A percentile compares a stretch with the other conserved stretches of the same genome.
These are phyloP conservation scores for Ustilago tritici DNA, from an alignment of 1,284 basidiomycete genomes.

Conservation along the genomic window DNA sequence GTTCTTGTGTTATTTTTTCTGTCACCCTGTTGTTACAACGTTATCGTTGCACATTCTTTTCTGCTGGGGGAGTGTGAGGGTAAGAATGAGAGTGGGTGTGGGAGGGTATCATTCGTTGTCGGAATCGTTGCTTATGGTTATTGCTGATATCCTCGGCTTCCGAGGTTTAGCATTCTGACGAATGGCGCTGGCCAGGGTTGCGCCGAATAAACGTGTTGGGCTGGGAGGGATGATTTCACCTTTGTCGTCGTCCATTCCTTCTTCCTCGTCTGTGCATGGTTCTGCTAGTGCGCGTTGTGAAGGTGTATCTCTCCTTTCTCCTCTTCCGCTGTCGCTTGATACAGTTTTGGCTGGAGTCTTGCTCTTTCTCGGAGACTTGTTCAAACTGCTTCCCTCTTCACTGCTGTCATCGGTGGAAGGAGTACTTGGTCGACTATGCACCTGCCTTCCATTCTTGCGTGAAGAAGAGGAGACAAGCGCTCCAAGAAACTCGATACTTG, in stretches of 20 bases:
- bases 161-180: neutral
- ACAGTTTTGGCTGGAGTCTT: neutral
- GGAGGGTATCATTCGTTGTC: neutral
- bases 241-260: neutral
- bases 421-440: slow-evolving; percentile 7
- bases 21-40: neutral
- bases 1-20: neutral
- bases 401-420: neutral
- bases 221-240: neutral
- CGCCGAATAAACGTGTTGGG: neutral
- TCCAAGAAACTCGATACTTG: slow-evolving; percentile 41
- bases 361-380: slow-evolving; percentile 22
- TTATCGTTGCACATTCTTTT: neutral
- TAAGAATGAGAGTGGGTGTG: neutral
- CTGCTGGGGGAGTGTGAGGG: neutral
- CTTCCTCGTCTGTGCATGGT: neutral
- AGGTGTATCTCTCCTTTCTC: neutral
- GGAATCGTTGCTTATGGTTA: slow-evolving; percentile 25
- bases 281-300: slow-evolving; percentile 13
- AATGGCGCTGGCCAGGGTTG: neutral
- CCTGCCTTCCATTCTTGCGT: neutral
- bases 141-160: slow-evolving; percentile 20
- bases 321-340: neutral
- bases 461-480: slow-evolving; percentile 2
- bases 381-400: neutral